phyloP scores from a whole-genome alignment of 768 basidiomycete species.

The Lactarius sp. region DNA sequence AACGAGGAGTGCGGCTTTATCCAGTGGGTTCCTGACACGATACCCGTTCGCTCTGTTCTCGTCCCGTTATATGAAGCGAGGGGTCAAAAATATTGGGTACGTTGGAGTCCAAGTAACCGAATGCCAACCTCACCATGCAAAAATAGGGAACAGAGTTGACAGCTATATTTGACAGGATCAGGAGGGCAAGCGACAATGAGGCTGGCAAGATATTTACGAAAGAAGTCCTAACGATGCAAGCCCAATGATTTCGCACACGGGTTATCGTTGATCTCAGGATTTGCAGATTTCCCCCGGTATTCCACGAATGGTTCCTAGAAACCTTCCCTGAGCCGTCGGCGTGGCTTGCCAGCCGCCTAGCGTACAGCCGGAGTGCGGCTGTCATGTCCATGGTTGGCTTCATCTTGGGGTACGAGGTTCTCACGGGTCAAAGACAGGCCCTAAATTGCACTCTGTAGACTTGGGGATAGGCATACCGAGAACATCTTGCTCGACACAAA shows the following conservation, averaged over 20 bases:
- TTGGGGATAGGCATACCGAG: slow-evolving; percentile 96
- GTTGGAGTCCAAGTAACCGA: slow-evolving; percentile 25
- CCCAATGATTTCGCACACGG: slow-evolving; percentile 26
- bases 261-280: neutral
- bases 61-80: slow-evolving; percentile 57
- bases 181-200: slow-evolving; percentile 44
- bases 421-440: neutral
- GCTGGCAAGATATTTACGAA: slow-evolving; percentile 47
- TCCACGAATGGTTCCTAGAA: slow-evolving; percentile 96
- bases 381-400: slow-evolving; percentile 99
- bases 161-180: slow-evolving; percentile 47
- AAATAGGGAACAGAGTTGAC: slow-evolving; percentile 43
- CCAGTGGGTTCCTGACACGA: slow-evolving; percentile 97
- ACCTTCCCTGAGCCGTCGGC: slow-evolving; percentile 95
- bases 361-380: slow-evolving; percentile 84
- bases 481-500: slow-evolving; percentile 90
- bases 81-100: slow-evolving; percentile 46
- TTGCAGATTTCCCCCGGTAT: slow-evolving; percentile 71
- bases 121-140: neutral
- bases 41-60: slow-evolving; percentile 74
- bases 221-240: slow-evolving; percentile 54
- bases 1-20: slow-evolving; percentile 98
- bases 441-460: slow-evolving; percentile 39
- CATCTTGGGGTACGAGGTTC: slow-evolving; percentile 75
- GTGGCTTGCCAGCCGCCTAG: slow-evolving; percentile 86